Base-by-base conservation (phyloP, 768 basidiomycete genomes). In the Naganishia antarctica region DNA sequence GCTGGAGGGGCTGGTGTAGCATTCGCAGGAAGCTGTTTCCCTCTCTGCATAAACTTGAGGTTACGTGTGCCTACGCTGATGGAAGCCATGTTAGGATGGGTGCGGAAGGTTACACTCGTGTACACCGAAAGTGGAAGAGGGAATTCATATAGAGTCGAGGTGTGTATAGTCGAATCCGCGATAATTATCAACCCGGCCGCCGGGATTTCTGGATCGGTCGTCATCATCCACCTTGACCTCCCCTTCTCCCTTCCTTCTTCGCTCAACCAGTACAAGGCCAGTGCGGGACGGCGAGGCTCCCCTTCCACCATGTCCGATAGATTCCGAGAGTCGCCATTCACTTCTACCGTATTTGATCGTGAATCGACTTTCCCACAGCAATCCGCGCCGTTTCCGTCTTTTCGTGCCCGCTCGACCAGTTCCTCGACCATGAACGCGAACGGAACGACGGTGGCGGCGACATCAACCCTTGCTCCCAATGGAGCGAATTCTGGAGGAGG, bases 31-130 rank as follows among this genome's bases (percentile, higher is more conserved):
- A 57, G 53, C 53, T 57, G 53, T 25, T 32, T 57, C n/a, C 53
- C 53, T 2, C 53, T 18, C 25, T 57, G 53, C 53, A 57, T 57
- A 21, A 57, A 57, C 13, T 57, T 57, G 12, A 57, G 37, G 23
- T 57, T 57, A 1, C 53, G 34, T 25, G 53, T 57, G n/a, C 53
- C 53, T 13, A 40, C 31, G 23, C 53, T 57, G 31, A 57, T 57
- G 2, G 53, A 57, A 23, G 31, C 31, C 21, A 7, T 57, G 34
- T 41, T 2, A 28, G 32, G 15, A 34, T 2, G 37, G 34, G 21
- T 21, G 11, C 43, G 43, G 34, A 37, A 15, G 34, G n/a, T 9
- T 7, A 15, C 8, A 15, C 13, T 44, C n/a, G 11, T 5, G n/a
- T 18, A 21, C 6, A 5, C n/a, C 5, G 43, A 44, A 9, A n/a